Evolutionary conservation across 2,329 filamentous ascomycete species (phyloP), one percentile per base, ranked within the genome.

Genomic region (Aspergillus felis): DNA sequence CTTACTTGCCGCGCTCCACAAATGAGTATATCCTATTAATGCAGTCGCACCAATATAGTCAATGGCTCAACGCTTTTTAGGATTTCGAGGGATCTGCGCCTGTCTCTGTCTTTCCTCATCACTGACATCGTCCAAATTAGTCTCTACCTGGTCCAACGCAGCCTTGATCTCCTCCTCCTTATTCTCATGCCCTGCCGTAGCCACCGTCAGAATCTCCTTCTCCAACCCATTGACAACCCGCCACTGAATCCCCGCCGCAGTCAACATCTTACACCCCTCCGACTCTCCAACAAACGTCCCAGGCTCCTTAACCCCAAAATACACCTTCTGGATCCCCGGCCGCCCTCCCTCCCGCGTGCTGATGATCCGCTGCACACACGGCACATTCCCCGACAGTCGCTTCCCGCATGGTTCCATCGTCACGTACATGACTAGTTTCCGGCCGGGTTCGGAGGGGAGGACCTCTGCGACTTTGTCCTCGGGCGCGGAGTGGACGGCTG

Each of bases 281-380:
- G 96, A 97, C 58, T 89, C 82, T 5, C 86, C 86, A 20, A 97
- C 91, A 75, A 97, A 99, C 32, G 86, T 96, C 66, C 90, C 89
- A 0, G 94, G 94, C 76, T 99, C 94, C 65, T 87, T 82, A 0
- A 96, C 90, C 0, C 94, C 94, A 28, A 95, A 87, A 65, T 93
- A 95, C 4, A 99, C 91, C 50, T 84, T 89, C 59, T 81, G 83
- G 56, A 97, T 89, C 46, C 82, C 85, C 1, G 78, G 79, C 22
- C 88, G 79, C 7, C 78, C 78, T 53, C 69, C 63, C 61, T 68
- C 53, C 20, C 78, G 60, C 62, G 82, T 78, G 32, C 72, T 70
- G 44, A 95, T 75, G 25, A 99, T 89, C 54, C 93, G 81, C 65
- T 96, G 85, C 7, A 91, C 89, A 68, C 94, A 81, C 2, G 78